A percentile compares a stretch with the other conserved stretches of the same genome.
These are phyloP conservation scores for Colletotrichum cordylinicola DNA, from an alignment of 2,329 filamentous ascomycete genomes.

Conservation along the genomic window DNA sequence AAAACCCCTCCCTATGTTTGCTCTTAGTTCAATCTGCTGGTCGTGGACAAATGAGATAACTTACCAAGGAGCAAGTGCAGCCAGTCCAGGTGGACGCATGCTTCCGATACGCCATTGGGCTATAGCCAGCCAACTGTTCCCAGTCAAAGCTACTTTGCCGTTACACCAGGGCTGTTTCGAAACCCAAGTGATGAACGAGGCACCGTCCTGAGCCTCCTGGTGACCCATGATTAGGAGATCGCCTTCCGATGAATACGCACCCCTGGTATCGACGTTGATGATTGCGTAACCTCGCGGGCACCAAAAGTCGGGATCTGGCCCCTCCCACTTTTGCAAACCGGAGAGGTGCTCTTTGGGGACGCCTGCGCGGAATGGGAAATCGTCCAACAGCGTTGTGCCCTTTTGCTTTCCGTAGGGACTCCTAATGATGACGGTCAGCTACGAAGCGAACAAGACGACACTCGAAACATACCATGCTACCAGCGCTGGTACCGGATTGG, in stretches of 20 bases:
- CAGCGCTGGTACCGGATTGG: background rate
- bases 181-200: background rate
- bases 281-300: background rate
- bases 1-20: background rate
- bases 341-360: background rate
- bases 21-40: background rate
- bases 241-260: background rate
- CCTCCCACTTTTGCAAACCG: background rate
- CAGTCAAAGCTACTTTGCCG: background rate
- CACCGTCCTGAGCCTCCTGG: background rate
- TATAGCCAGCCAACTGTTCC: background rate
- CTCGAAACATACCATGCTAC: background rate
- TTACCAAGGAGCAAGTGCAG: background rate
- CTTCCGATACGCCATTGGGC: background rate
- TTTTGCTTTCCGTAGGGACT: background rate
- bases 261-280: background rate
- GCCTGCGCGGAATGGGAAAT: background rate
- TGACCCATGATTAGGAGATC: background rate
- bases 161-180: background rate
- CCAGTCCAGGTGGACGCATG: background rate
- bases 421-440: background rate
- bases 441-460: rapidly evolving
- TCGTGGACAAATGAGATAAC: background rate
- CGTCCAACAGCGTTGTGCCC: background rate
- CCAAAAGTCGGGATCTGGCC: background rate